phyloP scores from a whole-genome alignment of 2,329 filamentous ascomycete genomes.

The Alternaria triticimaculans region DNA sequence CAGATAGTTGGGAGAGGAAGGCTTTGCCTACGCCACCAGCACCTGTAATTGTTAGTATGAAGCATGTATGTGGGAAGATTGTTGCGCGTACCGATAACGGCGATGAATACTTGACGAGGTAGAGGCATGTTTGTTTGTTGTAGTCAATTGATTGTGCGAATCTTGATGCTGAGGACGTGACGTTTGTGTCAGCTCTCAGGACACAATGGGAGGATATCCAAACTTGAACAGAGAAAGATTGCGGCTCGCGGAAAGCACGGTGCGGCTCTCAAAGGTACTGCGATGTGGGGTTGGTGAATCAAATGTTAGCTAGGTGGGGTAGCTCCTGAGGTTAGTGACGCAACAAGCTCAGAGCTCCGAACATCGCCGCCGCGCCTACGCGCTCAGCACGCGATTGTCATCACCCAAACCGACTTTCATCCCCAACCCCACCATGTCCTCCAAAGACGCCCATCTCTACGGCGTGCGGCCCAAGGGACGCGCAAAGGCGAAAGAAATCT shows the following conservation, averaged over 20 bases:
- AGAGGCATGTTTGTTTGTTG: conserved; percentile 44
- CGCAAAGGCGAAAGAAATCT: conserved; percentile 66
- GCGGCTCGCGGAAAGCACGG: conserved; percentile 1
- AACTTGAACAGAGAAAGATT: neutral
- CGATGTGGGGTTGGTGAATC: conserved; percentile 25
- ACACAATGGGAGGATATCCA: neutral
- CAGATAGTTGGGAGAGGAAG: conserved; percentile 83
- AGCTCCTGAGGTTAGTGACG: conserved; percentile 16
- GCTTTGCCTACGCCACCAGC: conserved; percentile 91
- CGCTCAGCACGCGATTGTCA: conserved; percentile 11
- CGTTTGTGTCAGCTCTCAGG: neutral
- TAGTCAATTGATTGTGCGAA: conserved; percentile 2
- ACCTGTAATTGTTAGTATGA: conserved; percentile 59
- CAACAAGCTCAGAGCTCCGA: conserved; percentile 19
- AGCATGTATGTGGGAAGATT: neutral
- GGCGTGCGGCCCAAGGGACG: conserved; percentile 70
- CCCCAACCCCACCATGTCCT: conserved; percentile 30
- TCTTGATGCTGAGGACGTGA: neutral
- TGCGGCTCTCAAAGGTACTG: neutral
- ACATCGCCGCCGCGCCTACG: conserved; percentile 30
- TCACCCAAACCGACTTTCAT: neutral
- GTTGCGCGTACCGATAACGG: conserved; percentile 51
- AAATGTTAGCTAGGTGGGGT: conserved; percentile 24
- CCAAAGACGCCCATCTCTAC: conserved; percentile 73
- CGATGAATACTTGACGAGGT: conserved; percentile 55